Evolutionary conservation across 495 filamentous ascomycete genomes (phyloP).

Genomic region (Rostrohypoxylon terebratum): DNA sequence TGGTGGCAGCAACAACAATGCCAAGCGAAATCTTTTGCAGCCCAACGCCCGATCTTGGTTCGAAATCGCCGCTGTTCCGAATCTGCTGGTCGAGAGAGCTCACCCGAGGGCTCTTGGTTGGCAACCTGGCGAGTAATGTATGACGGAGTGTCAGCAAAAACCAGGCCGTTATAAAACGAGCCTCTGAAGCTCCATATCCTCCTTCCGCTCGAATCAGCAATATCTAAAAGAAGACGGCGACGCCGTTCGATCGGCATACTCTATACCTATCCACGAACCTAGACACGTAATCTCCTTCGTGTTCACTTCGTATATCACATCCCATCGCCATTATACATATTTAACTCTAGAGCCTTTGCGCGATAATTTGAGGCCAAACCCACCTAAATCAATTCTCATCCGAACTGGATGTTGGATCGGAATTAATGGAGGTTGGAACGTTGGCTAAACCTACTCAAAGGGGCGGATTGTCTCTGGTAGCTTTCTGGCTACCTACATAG

Average conservation of each 20-base stretch:
- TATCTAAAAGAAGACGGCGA: neutral
- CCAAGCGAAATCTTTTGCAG: constrained; percentile 45
- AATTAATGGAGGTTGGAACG: constrained; percentile 8
- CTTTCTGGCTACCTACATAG: constrained; percentile 40
- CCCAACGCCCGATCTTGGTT: constrained; percentile 39
- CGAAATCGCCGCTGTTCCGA: constrained; percentile 29
- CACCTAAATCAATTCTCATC: constrained; percentile 4
- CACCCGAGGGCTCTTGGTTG: constrained; percentile 34
- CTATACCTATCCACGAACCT: constrained; percentile 10
- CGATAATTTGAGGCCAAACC: constrained; percentile 29
- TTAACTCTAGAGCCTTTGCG: constrained; percentile 39
- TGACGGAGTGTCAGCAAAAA: neutral
- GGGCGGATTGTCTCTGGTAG: constrained; percentile 45
- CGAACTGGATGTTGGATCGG: constrained; percentile 32
- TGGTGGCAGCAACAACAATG: neutral
- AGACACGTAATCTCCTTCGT: constrained; percentile 44
- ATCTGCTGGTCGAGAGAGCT: constrained; percentile 37
- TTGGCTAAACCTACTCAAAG: constrained; percentile 20
- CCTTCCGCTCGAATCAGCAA: neutral
- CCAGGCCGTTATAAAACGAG: neutral
- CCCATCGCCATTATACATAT: constrained; percentile 41
- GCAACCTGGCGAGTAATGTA: constrained; percentile 15
- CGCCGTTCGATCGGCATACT: neutral
- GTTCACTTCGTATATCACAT: constrained; percentile 42
- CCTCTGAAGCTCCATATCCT: neutral